Conservation (phyloP, 2,329 filamentous ascomycete genomes). For the Colletotrichum spaethianum region DNA sequence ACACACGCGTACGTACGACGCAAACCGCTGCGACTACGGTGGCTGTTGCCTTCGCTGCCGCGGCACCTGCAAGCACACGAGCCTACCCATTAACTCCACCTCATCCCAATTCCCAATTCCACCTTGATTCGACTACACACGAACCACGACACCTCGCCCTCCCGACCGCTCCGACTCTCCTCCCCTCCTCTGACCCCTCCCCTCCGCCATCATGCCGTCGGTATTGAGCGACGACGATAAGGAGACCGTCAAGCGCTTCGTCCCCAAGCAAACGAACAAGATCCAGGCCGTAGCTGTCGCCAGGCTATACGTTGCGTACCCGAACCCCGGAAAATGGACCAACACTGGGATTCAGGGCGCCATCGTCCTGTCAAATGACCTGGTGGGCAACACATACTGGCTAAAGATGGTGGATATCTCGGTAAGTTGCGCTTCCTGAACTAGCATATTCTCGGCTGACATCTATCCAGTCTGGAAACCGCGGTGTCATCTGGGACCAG, state of each 20-base stretch:
- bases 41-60: constrained; percentile 31
- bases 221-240: constrained; percentile 94
- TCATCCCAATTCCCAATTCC: constrained; percentile 34
- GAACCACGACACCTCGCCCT: constrained; percentile 28
- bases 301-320: constrained; percentile 92
- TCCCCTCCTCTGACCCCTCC: constrained; percentile 21
- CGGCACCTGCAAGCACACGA: constrained; percentile 39
- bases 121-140: constrained; percentile 39
- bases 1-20: constrained; percentile 38
- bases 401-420: constrained; percentile 97
- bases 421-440: constrained; percentile 67
- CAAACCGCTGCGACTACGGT: constrained; percentile 30
- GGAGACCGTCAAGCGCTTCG: constrained; percentile 93
- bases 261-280: constrained; percentile 96
- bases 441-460: constrained; percentile 41
- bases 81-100: constrained; percentile 33
- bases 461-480: constrained; percentile 74
- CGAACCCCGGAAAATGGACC: constrained; percentile 88
- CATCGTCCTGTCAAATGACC: constrained; percentile 90
- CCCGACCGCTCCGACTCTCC: constrained; percentile 11
- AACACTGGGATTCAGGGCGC: constrained; percentile 96
- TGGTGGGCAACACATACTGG: constrained; percentile 97
- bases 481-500: constrained; percentile 96
- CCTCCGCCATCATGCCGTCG: constrained; percentile 66
- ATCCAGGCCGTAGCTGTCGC: constrained; percentile 96